These are phyloP conservation scores for Neltuma alba DNA, from an alignment of 306 rosid species.

Conservation along the genomic window DNA sequence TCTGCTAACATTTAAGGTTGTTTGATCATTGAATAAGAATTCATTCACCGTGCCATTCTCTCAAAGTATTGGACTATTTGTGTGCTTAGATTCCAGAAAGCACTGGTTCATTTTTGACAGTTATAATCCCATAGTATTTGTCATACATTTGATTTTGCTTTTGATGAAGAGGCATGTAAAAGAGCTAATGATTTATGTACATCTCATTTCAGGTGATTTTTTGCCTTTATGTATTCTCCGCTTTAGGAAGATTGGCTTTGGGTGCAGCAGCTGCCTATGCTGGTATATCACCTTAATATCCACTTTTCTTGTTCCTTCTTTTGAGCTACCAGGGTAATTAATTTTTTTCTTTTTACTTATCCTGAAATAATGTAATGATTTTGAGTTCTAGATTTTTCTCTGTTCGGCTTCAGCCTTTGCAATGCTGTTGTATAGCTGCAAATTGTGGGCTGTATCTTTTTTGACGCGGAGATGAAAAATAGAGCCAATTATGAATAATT, in stretches of 20 bases:
- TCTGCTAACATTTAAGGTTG: not conserved
- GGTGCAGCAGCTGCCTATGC: constrained; percentile 85
- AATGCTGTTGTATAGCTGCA: not conserved
- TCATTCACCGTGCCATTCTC: not conserved
- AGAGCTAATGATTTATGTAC: not conserved
- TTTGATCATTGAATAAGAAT: not conserved
- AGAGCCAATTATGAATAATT: not conserved
- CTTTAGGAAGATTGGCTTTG: constrained; percentile 77
- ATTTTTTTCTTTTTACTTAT: too few relatives aligned
- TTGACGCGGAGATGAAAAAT: not conserved
- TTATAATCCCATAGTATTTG: not conserved
- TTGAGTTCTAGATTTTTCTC: not conserved
- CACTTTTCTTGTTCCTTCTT: not conserved
- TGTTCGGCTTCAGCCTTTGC: constrained; percentile 2
- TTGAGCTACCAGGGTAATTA: not conserved
- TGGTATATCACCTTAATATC: constrained; percentile 54
- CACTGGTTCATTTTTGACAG: not conserved
- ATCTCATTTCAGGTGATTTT: constrained; percentile 60
- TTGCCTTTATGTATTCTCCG: constrained; percentile 78
- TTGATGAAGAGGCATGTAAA: constrained; percentile 6
- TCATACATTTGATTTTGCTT: not conserved
- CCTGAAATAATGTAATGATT: not conserved
- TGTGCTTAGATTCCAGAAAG: constrained; percentile 7
- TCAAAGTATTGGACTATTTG: not conserved
- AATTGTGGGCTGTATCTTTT: constrained; percentile 1